A percentile compares a stretch with the other conserved stretches of the same genome.
These are phyloP conservation scores for Penicillium simplicissimum DNA, from an alignment of 495 filamentous ascomycete genomes.

Conservation along the genomic window DNA sequence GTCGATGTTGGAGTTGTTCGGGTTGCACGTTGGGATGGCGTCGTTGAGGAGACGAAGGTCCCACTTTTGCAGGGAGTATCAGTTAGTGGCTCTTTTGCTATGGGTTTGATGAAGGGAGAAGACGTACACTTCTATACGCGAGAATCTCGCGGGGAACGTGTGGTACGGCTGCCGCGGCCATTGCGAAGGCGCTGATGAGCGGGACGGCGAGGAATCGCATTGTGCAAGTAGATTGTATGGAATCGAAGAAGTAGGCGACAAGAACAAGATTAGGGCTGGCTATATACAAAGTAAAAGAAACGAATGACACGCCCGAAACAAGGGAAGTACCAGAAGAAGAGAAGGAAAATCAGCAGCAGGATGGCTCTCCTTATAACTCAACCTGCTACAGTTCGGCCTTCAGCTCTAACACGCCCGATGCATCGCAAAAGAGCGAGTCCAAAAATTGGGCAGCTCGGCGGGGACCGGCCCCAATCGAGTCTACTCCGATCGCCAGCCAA, in stretches of 20 bases:
- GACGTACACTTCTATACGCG: constrained; percentile 25
- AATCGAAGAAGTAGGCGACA: background rate
- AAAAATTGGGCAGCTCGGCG: background rate
- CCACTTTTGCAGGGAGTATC: constrained; percentile 24
- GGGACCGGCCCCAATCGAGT: background rate
- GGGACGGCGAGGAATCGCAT: background rate
- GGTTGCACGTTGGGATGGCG: constrained; percentile 25
- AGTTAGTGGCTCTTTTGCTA: background rate
- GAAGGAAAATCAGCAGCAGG: background rate
- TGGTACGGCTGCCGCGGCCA: constrained; percentile 11
- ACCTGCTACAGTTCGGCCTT: background rate
- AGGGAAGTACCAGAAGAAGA: background rate
- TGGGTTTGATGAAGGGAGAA: background rate
- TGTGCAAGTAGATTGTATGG: background rate
- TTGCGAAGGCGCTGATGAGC: background rate
- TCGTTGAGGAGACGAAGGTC: constrained; percentile 32
- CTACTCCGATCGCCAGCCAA: background rate
- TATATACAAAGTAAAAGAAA: background rate
- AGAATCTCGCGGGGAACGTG: constrained; percentile 14
- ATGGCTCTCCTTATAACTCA: background rate
- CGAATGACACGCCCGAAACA: background rate
- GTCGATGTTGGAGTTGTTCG: constrained; percentile 24
- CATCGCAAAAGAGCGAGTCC: background rate
- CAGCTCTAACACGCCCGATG: background rate
- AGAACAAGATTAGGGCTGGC: background rate